These are phyloP conservation scores for Tolypocladium tropicale DNA, from an alignment of 2,329 filamentous ascomycete species.

Conservation along the genomic window DNA sequence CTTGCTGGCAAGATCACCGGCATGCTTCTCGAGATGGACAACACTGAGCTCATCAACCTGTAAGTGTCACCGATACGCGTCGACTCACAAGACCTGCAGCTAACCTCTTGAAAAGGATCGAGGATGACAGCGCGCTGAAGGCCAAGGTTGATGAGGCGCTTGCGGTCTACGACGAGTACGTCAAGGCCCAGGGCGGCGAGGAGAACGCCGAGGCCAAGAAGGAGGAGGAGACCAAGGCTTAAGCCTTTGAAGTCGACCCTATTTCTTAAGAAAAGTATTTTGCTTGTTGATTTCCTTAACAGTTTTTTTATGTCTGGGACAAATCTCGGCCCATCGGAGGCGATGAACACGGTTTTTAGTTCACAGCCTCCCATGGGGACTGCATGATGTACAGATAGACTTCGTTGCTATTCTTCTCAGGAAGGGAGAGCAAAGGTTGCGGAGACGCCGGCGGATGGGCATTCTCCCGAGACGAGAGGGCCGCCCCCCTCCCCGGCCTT, in stretches of 20 bases:
- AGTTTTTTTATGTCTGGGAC: conserved; percentile 3
- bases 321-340: not conserved
- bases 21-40: conserved; percentile 99
- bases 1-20: conserved; percentile 98
- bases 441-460: conserved; percentile 17
- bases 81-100: conserved; percentile 6
- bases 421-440: conserved; percentile 24
- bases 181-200: conserved; percentile 63
- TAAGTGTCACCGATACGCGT: conserved; percentile 46
- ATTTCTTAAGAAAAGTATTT: conserved; percentile 9
- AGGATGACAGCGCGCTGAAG: conserved; percentile 80
- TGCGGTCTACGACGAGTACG: conserved; percentile 95
- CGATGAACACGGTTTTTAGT: conserved; percentile 16
- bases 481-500: no score
- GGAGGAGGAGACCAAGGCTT: conserved; percentile 36
- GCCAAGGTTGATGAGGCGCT: conserved; percentile 97
- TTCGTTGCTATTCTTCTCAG: conserved; percentile 27
- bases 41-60: conserved; percentile 86
- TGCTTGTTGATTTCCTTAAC: conserved; percentile 18
- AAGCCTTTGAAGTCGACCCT: conserved; percentile 8
- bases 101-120: conserved; percentile 51
- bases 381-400: conserved; percentile 31
- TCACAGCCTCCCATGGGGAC: conserved; percentile 14
- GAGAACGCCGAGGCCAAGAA: conserved; percentile 34
- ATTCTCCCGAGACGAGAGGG: conserved; percentile 1